These are phyloP conservation scores for Domatiomyces globalis DNA, from an alignment of 2,329 filamentous ascomycete genomes.

Conservation along the genomic window DNA sequence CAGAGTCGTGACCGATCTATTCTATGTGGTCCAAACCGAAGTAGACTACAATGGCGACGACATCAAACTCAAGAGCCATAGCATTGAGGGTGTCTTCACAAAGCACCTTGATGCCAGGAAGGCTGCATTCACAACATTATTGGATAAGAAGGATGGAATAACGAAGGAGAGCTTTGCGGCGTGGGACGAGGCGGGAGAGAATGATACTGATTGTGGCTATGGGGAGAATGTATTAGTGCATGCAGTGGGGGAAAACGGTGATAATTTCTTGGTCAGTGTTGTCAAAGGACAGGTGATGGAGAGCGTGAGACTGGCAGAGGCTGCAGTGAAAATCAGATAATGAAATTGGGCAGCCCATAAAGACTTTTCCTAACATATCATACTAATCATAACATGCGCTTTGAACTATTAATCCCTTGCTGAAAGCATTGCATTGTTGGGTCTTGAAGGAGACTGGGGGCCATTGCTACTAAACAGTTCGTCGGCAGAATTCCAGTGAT, in stretches of 20 bases:
- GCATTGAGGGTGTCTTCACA: conserved; percentile 17
- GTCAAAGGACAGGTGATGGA: conserved; percentile 20
- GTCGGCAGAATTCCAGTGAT: too few relatives aligned
- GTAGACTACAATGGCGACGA: conserved; percentile 16
- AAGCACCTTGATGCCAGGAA: conserved; percentile 18
- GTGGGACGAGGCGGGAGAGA: conserved; percentile 19
- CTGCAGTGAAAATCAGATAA: conserved; percentile 6
- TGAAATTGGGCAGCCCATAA: background rate
- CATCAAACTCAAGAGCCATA: conserved; percentile 14
- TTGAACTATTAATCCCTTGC: too few relatives aligned
- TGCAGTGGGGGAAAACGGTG: conserved; percentile 18
- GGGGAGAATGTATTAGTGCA: conserved; percentile 23
- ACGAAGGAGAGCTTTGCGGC: conserved; percentile 19
- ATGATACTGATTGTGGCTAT: conserved; percentile 20
- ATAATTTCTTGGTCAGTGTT: conserved; percentile 20
- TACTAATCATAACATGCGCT: too few relatives aligned
- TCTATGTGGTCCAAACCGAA: conserved; percentile 20
- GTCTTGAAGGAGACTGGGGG: too few relatives aligned
- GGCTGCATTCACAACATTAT: conserved; percentile 15
- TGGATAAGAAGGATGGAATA: conserved; percentile 13
- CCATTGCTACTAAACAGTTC: too few relatives aligned
- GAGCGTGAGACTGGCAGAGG: conserved; percentile 18
- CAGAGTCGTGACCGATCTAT: conserved; percentile 18
- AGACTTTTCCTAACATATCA: too few relatives aligned
- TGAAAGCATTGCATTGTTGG: too few relatives aligned